Percentiles rank a stretch among this genome's conserved stretches.
These are phyloP conservation scores for Nicotiana undulata DNA, from an alignment of 257 asterid genomes.

Conservation along the genomic window DNA sequence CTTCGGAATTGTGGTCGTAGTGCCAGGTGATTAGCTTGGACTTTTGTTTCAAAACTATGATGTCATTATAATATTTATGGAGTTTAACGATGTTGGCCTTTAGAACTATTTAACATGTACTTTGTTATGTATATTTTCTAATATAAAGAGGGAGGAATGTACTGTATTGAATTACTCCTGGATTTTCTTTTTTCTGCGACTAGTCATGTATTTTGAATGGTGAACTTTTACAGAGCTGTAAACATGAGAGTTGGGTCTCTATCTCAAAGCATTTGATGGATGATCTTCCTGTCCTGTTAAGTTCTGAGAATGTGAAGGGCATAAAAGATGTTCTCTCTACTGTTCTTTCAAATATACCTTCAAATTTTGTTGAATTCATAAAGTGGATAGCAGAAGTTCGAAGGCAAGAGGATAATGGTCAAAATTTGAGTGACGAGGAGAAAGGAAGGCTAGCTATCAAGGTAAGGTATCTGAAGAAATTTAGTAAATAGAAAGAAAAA, in stretches of 20 bases:
- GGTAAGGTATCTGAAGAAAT: slow-evolving; percentile 35
- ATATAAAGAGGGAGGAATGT: background rate
- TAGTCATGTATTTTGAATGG: slow-evolving; percentile 10
- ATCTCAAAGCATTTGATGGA: slow-evolving; percentile 76
- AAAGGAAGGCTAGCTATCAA: slow-evolving; percentile 66
- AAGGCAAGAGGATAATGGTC: slow-evolving; percentile 60
- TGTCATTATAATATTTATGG: background rate
- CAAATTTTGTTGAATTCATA: slow-evolving; percentile 70
- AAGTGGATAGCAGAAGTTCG: slow-evolving; percentile 94
- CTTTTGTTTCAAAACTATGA: background rate
- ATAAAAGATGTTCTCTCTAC: slow-evolving; percentile 48
- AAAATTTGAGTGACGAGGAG: slow-evolving; percentile 78
- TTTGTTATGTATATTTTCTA: background rate
- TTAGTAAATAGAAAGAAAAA: background rate
- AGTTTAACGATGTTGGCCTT: background rate
- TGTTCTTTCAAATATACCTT: slow-evolving; percentile 64
- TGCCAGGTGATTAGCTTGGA: background rate
- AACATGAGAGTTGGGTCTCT: slow-evolving; percentile 84
- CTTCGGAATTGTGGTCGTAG: background rate
- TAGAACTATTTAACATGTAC: background rate
- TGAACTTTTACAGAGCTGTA: slow-evolving; percentile 67
- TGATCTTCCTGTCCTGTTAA: slow-evolving; percentile 68
- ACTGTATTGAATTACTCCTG: background rate
- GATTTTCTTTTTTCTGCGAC: background rate
- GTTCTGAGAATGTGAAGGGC: slow-evolving; percentile 47